These are phyloP conservation scores for Glaciozyma martinii DNA, from an alignment of 768 basidiomycete genomes.

Conservation along the genomic window DNA sequence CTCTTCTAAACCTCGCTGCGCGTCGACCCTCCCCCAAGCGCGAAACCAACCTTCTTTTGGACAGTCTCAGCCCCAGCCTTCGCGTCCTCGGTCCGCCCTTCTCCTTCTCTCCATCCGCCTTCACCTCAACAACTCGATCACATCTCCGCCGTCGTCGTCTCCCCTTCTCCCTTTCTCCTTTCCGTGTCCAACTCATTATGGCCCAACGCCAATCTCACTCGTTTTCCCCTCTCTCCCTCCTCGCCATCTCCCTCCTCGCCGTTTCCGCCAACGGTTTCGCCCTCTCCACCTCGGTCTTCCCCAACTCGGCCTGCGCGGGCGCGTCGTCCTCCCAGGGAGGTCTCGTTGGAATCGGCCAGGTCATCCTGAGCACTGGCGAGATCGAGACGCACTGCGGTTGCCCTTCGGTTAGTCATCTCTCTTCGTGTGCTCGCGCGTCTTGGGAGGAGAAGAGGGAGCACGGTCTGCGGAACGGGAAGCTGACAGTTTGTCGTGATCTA, in stretches of 20 bases:
- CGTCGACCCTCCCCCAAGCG: no score
- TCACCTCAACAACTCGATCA: neutral
- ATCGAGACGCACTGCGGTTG: constrained; percentile 30
- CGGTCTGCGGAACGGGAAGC: neutral
- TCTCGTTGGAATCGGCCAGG: constrained; percentile 23
- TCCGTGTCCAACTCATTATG: constrained; percentile 8
- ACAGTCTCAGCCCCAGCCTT: neutral
- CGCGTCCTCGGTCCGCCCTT: neutral
- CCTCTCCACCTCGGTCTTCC: constrained; percentile 29
- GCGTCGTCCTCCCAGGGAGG: constrained; percentile 12
- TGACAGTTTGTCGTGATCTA: neutral
- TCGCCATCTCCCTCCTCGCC: neutral
- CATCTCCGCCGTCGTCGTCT: neutral
- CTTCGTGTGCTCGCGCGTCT: neutral
- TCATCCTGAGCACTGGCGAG: constrained; percentile 21
- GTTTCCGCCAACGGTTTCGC: constrained; percentile 12
- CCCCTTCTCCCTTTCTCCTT: neutral
- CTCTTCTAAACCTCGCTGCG: no score
- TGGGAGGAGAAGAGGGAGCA: neutral
- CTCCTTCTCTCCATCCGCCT: neutral
- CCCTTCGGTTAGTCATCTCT: constrained; percentile 14
- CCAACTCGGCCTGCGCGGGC: constrained; percentile 28
- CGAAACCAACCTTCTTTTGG: no score
- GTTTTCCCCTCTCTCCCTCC: neutral
- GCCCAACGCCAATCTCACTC: constrained; percentile 5